These are phyloP conservation scores for Salix exigua DNA, from an alignment of 345 rosid species.

Conservation along the genomic window DNA sequence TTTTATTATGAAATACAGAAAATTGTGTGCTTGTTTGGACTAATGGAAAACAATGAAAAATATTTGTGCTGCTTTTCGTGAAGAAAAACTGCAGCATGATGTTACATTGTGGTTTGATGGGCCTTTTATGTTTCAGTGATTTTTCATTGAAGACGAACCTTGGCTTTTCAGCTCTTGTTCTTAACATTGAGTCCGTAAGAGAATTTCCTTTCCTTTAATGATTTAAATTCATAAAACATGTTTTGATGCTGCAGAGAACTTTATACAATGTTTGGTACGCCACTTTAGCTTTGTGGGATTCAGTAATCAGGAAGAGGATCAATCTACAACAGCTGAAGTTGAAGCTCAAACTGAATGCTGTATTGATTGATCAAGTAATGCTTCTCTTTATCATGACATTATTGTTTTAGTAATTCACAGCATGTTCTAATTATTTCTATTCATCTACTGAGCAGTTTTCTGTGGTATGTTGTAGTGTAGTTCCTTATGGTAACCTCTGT, in stretches of 20 bases:
- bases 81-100: background rate
- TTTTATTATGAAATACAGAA: background rate
- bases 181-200: background rate
- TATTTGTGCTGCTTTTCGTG: background rate
- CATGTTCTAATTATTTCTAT: background rate
- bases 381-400: constrained; percentile 17
- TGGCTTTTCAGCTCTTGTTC: background rate
- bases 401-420: background rate
- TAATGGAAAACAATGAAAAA: background rate
- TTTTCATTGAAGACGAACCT: background rate
- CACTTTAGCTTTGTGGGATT: constrained; percentile 59
- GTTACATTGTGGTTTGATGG: background rate
- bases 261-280: constrained; percentile 65
- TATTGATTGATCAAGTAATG: constrained; percentile 67
- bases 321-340: constrained; percentile 62
- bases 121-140: background rate
- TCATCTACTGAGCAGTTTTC: background rate
- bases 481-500: background rate
- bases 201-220: background rate
- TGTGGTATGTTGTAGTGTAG: background rate
- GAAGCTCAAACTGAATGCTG: constrained; percentile 69
- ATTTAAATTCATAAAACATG: constrained; percentile 17
- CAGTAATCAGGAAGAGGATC: constrained; percentile 61
- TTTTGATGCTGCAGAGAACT: constrained; percentile 54
- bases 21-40: background rate